phyloP scores from a whole-genome alignment of 2,329 filamentous ascomycete genomes.

The Aspergillus aculeatinus region DNA sequence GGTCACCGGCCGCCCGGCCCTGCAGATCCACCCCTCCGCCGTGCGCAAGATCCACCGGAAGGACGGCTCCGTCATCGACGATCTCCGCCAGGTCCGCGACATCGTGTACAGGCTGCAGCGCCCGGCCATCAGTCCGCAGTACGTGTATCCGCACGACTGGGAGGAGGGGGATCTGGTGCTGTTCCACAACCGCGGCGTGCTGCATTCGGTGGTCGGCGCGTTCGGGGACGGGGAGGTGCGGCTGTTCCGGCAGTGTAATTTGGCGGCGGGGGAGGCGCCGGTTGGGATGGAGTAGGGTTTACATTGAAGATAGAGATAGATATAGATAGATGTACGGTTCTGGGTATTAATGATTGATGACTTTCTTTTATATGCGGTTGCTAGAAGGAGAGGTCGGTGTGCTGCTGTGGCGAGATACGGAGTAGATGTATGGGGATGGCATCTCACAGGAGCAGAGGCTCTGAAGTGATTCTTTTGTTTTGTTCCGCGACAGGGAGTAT shows the following conservation, averaged over 20 bases:
- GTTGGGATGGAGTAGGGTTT: neutral
- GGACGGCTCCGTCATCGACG: slow-evolving; percentile 67
- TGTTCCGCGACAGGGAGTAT: too few relatives aligned
- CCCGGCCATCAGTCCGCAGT: slow-evolving; percentile 66
- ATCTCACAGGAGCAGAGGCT: too few relatives aligned
- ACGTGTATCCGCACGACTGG: slow-evolving; percentile 76
- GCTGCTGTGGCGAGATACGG: too few relatives aligned
- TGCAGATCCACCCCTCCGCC: slow-evolving; percentile 73
- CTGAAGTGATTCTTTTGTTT: too few relatives aligned
- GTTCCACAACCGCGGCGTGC: slow-evolving; percentile 73
- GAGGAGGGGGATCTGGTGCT: slow-evolving; percentile 72
- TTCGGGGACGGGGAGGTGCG: slow-evolving; percentile 72
- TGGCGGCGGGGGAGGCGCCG: slow-evolving; percentile 51
- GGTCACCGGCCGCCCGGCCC: slow-evolving; percentile 64
- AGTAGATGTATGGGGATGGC: too few relatives aligned
- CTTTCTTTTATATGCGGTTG: neutral
- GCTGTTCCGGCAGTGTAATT: slow-evolving; percentile 75
- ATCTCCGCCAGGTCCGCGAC: slow-evolving; percentile 64
- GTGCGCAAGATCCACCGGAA: slow-evolving; percentile 66
- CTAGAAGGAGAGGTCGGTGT: too few relatives aligned
- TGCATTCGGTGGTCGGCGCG: slow-evolving; percentile 74
- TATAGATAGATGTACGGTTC: neutral
- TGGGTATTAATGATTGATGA: neutral
- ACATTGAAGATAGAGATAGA: too few relatives aligned
- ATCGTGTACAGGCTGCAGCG: slow-evolving; percentile 71